Base-by-base conservation (phyloP, 2,329 filamentous ascomycete species). In the Xylaria sp. region DNA sequence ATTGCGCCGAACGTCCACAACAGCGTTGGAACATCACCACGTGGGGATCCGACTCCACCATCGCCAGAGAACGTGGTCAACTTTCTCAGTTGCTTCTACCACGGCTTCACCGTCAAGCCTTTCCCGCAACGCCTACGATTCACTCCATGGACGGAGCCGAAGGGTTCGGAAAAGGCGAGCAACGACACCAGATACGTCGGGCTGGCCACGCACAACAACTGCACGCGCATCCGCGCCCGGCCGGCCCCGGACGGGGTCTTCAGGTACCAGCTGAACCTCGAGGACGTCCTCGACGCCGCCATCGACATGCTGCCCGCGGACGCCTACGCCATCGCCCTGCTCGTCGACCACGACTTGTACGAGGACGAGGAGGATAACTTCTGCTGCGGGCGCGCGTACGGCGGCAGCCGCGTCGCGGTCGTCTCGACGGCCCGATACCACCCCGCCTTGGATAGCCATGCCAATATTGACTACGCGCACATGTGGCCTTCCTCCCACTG, bases 401-500 rank as follows among this genome's bases (percentile, higher is more conserved):
- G 87, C 0, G 83, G 79, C 0, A 84, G 80, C 52, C 75, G 86
- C 4, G 79, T 90, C 1, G 78, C 79, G 0, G 78, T 89, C 1
- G 82, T 90, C 0, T 85, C 81, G 0, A 78, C 74, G 0, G 84
- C 86, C 8, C 73, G 87, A 21, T 89, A 90, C 57, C 74, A 84
- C 43, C 86, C 86, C 0, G 51, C 58, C 0, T 70, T 85, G 19
- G 76, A 78, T 16, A 63, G 72, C 3, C 54, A 68, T 2, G 74
- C 68, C 0, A 61, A 55, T 1, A 67, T 75, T 3, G 74, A 84
- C 38, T 62, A 69, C 16, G 63, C 66, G 1, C 86, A 90, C 67
- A 77, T 78, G 57, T 90, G 86, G 87, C 86, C 86, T 0, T 75
- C 79, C 3, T 83, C 80, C 5, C 87, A 89, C 66, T 89, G 86